A percentile compares a stretch with the other conserved stretches of the same genome.
Evolutionary conservation across 1,139 yeast genomes (phyloP).

Genomic region (Nadsonia starkeyi-henricii): DNA sequence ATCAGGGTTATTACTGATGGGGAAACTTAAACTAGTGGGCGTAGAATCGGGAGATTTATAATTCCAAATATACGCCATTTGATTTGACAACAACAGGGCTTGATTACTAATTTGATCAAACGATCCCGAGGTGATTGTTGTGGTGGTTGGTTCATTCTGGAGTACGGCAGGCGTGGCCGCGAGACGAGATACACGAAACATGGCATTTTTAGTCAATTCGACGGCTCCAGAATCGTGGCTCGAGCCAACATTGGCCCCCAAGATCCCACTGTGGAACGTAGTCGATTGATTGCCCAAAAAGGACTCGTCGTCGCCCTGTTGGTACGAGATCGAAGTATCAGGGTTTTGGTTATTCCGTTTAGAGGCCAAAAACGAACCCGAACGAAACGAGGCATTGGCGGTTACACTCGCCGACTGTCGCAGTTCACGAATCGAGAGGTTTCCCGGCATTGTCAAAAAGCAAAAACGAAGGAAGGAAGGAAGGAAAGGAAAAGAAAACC

Average conservation of each 20-base stretch:
- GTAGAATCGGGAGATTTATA: conserved; percentile 45
- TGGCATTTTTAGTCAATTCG: conserved; percentile 47
- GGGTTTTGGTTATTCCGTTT: not conserved
- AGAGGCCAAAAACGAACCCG: not conserved
- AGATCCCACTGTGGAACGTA: no score
- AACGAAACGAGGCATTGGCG: no score
- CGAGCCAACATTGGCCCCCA: no score
- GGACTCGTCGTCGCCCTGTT: not conserved
- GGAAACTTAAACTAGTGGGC: conserved; percentile 38
- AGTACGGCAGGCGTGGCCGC: conserved; percentile 43
- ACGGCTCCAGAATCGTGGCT: conserved; percentile 16
- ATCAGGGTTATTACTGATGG: conserved; percentile 17
- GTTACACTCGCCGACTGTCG: not conserved
- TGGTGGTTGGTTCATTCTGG: conserved; percentile 5
- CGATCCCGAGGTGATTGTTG: no score
- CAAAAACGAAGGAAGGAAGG: no score
- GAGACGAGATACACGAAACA: conserved; percentile 45
- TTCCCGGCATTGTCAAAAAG: not conserved
- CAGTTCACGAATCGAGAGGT: not conserved
- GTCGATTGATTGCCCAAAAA: no score
- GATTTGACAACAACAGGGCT: conserved; percentile 8
- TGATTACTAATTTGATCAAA: conserved; percentile 10
- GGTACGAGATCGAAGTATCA: not conserved
- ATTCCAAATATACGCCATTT: conserved; percentile 47
- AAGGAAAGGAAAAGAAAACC: no score